phyloP scores from a whole-genome alignment of 768 basidiomycete species.

The Mycena polygramma region DNA sequence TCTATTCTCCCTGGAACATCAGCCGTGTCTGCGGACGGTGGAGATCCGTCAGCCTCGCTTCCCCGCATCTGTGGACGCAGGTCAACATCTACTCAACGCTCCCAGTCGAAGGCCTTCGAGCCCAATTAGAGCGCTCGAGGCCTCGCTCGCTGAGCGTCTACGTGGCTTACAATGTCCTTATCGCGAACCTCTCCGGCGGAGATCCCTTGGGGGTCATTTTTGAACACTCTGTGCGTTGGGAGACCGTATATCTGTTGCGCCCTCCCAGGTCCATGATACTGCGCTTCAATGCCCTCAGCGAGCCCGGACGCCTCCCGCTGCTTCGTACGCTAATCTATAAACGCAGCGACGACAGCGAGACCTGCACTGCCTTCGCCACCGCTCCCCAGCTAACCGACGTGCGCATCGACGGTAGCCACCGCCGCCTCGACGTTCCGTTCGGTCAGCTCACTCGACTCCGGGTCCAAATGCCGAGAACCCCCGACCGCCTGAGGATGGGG shows the following conservation, averaged over 20 bases:
- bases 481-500: slow-evolving; percentile 3
- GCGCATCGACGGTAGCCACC: slow-evolving; percentile 19
- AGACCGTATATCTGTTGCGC: not conserved
- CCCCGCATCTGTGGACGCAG: slow-evolving; percentile 1
- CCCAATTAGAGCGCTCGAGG: slow-evolving; percentile 20
- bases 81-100: slow-evolving; percentile 2
- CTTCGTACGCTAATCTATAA: slow-evolving; percentile 8
- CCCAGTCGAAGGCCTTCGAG: not conserved
- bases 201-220: not conserved
- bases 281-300: slow-evolving; percentile 6
- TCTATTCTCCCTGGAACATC: slow-evolving; percentile 12
- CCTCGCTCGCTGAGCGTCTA: slow-evolving; percentile 2
- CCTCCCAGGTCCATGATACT: not conserved
- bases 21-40: slow-evolving; percentile 16
- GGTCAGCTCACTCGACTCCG: slow-evolving; percentile 9
- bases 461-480: slow-evolving; percentile 17
- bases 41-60: not conserved
- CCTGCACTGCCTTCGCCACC: slow-evolving; percentile 11
- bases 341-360: slow-evolving; percentile 18
- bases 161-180: not conserved
- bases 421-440: slow-evolving; percentile 12
- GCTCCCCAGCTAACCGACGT: slow-evolving; percentile 15
- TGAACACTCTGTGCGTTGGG: slow-evolving; percentile 2
- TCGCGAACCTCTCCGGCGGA: not conserved
- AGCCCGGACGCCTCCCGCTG: not conserved